Percentiles rank a stretch among this genome's conserved stretches.
Conservation (phyloP, 23 red algal species). For the Cyanidiococcus yangmingshanensis region DNA sequence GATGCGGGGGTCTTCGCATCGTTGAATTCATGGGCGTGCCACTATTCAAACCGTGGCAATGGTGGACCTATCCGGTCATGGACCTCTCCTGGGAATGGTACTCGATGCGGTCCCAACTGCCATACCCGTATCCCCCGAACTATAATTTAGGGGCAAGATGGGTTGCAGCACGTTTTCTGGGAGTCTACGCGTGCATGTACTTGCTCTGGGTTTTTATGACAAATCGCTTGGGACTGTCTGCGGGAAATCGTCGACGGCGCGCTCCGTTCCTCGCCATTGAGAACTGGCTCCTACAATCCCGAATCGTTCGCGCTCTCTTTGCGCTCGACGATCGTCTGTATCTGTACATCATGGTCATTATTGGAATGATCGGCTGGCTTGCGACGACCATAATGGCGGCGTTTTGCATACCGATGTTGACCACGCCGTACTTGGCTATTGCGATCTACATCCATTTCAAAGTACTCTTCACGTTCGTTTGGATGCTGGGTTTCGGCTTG, state of each 20-base stretch:
- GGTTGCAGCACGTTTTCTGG: conserved; percentile 8
- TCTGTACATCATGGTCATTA: background rate
- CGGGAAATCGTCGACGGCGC: background rate
- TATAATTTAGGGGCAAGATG: background rate
- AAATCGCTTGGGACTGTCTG: background rate
- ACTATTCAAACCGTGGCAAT: conserved; percentile 72
- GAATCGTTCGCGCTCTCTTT: conserved; percentile 5
- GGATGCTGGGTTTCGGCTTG: background rate
- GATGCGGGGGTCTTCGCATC: conserved; percentile 40
- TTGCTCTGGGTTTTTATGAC: conserved; percentile 3
- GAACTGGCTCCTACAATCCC: background rate
- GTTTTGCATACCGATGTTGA: conserved; percentile 5
- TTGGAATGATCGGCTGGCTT: conserved; percentile 9
- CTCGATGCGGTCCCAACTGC: conserved; percentile 38
- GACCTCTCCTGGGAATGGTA: conserved; percentile 70
- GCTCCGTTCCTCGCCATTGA: background rate
- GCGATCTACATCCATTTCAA: conserved; percentile 8
- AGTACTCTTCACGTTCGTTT: background rate
- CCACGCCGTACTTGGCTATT: background rate
- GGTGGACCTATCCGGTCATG: conserved; percentile 65
- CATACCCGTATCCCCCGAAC: conserved; percentile 27
- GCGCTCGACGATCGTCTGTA: conserved; percentile 10
- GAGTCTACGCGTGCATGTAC: background rate
- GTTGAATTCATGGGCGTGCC: conserved; percentile 76
- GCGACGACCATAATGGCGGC: background rate